Base-by-base conservation (phyloP, 345 rosid genomes). In the Gossypium longicalyx region DNA sequence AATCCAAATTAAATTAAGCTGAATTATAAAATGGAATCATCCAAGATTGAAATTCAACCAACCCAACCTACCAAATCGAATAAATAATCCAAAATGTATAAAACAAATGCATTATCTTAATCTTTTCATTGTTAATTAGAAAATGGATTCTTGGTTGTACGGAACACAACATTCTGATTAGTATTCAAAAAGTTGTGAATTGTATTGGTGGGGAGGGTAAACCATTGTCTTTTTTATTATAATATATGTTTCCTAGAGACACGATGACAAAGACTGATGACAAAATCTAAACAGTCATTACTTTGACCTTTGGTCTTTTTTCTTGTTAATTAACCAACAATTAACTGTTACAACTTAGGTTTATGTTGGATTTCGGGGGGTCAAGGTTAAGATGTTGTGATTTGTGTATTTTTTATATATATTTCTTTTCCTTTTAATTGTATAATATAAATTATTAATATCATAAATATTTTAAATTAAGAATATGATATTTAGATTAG, bases 221-320 rank as follows among this genome's bases (percentile, higher is more conserved):
- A 67, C 19, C n/a, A 22, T 27, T 49, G 58, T 49, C 62, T 4
- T 17, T 68, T 48, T 48, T 27, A 25, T 27, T 19, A 59, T 23
- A 11, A 11, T 59, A 49, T 16, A 16, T 27, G 43, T 25, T 49
- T 17, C 59, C 45, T 2, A 49, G 9, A 9, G 23, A 49, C 22
- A 49, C 59, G 5, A 65, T 3, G 72, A 68, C 58, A 48, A 68
- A 25, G 58, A 67, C 71, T 20, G 54, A 22, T 47, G 41, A 67
- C 23, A 22, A 67, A 48, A 48, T 68, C 57, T 25, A 48, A 27
- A 48, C 72, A 23, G 38, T 43, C 56, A 48, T 47, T 67, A 67
- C 38, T 22, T 22, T 47, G 71, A 47, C 54, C n/a, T 27, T 13
- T 15, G 71, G 15, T 23, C 2, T 67, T 29, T 22, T 29, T 2